Percentiles rank a stretch among this genome's conserved stretches.
Evolutionary conservation across 768 basidiomycete genomes (phyloP).

Genomic region (Suillus occidentalis): DNA sequence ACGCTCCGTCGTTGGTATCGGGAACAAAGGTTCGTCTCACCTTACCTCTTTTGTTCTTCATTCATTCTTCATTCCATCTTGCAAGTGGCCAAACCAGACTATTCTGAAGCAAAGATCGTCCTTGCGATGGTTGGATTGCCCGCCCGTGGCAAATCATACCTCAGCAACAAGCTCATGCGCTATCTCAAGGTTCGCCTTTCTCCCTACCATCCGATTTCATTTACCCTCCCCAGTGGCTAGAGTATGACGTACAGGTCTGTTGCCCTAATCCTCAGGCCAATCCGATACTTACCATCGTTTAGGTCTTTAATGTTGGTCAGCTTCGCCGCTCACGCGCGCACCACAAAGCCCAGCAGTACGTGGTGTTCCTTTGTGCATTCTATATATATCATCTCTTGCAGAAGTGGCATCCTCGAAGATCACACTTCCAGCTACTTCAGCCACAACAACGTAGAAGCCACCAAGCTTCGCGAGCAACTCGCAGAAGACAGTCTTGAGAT

Average conservation of each 20-base stretch:
- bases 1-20: conserved; percentile 83
- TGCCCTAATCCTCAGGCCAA: background rate
- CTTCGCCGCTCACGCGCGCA: conserved; percentile 83
- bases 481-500: conserved; percentile 93
- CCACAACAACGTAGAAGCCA: conserved; percentile 79
- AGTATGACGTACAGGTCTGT: conserved; percentile 91
- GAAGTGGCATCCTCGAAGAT: conserved; percentile 84
- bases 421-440: conserved; percentile 92
- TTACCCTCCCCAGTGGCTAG: conserved; percentile 77
- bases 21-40: conserved; percentile 68
- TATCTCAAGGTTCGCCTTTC: conserved; percentile 76
- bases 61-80: background rate
- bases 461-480: conserved; percentile 72
- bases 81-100: conserved; percentile 92
- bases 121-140: conserved; percentile 98
- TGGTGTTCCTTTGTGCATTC: conserved; percentile 16
- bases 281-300: conserved; percentile 6
- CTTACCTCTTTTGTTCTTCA: conserved; percentile 6
- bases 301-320: conserved; percentile 99
- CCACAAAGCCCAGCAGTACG: conserved; percentile 72
- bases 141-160: conserved; percentile 97
- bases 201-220: conserved; percentile 1
- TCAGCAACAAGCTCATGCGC: conserved; percentile 96
- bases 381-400: conserved; percentile 24
- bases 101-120: conserved; percentile 98